Percentiles rank a stretch among this genome's conserved stretches.
Conservation (phyloP, 495 filamentous ascomycete species). For the Tuber aestivum region DNA sequence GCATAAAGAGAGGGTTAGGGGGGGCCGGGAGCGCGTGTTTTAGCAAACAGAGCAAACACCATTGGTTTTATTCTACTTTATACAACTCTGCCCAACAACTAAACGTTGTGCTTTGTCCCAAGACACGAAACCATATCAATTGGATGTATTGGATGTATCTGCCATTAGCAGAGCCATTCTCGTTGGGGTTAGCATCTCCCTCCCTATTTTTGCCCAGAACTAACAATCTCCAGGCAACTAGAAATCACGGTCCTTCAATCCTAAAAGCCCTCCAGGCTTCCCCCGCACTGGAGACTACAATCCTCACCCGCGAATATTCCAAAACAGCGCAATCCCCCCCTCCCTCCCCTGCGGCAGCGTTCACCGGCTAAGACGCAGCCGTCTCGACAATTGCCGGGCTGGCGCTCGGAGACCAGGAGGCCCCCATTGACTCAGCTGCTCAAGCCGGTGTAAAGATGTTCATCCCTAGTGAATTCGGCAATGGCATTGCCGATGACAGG, state of each 20-base stretch:
- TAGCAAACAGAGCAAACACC: not conserved
- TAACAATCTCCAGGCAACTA: slow-evolving; percentile 48
- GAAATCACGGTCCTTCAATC: slow-evolving; percentile 56
- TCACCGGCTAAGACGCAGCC: slow-evolving; percentile 55
- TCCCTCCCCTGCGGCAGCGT: slow-evolving; percentile 48
- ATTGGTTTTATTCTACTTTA: not conserved
- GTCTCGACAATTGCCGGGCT: slow-evolving; percentile 49
- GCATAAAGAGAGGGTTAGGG: not conserved
- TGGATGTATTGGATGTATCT: slow-evolving; percentile 46
- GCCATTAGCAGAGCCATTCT: slow-evolving; percentile 52
- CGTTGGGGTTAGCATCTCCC: slow-evolving; percentile 46
- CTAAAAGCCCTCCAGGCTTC: slow-evolving; percentile 50
- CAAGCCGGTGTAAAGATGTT: slow-evolving; percentile 57
- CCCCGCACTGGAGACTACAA: slow-evolving; percentile 55
- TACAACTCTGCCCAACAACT: not conserved
- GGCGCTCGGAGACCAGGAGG: slow-evolving; percentile 45
- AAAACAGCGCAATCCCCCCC: slow-evolving; percentile 45
- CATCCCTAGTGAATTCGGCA: slow-evolving; percentile 61
- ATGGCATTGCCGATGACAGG: slow-evolving; percentile 47
- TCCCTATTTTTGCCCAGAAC: not conserved
- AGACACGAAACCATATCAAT: not conserved
- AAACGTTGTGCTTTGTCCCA: not conserved
- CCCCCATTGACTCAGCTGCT: slow-evolving; percentile 56
- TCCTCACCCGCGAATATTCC: slow-evolving; percentile 50
- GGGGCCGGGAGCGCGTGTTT: not conserved